Percentiles rank a stretch among this genome's conserved stretches.
Conservation (phyloP, 1,284 basidiomycete species). For the Pisolithus thermaeus region DNA sequence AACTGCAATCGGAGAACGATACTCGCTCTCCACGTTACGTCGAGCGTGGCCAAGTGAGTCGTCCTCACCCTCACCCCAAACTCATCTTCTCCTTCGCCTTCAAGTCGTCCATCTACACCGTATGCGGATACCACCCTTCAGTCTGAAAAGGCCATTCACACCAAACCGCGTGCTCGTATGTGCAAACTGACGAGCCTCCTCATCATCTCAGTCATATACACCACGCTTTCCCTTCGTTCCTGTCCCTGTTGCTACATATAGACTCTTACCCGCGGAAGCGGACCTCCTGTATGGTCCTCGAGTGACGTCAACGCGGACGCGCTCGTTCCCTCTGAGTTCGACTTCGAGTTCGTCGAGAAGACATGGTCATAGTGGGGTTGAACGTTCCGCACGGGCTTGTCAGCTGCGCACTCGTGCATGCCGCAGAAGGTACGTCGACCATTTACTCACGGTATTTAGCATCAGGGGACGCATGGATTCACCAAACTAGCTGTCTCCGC, state of each 20-base stretch:
- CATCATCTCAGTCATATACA: constrained; percentile 49
- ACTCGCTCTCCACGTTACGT: constrained; percentile 15
- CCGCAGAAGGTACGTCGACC: constrained; percentile 50
- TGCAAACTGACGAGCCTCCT: constrained; percentile 44
- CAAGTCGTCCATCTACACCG: constrained; percentile 1
- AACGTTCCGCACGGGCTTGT: constrained; percentile 56
- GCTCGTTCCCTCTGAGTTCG: constrained; percentile 66
- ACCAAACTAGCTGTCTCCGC: constrained; percentile 5
- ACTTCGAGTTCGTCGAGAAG: constrained; percentile 72
- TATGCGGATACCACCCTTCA: too few relatives aligned
- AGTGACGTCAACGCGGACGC: constrained; percentile 40
- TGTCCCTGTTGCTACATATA: constrained; percentile 59
- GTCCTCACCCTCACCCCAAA: constrained; percentile 6
- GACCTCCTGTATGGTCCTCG: constrained; percentile 15
- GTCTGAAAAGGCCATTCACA: too few relatives aligned
- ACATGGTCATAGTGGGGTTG: constrained; percentile 46
- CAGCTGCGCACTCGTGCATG: constrained; percentile 46
- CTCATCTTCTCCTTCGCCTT: constrained; percentile 10
- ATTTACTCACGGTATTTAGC: constrained; percentile 34
- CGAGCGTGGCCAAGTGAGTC: constrained; percentile 37
- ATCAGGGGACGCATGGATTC: constrained; percentile 24
- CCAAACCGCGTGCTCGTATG: constrained; percentile 10
- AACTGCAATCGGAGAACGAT: constrained; percentile 10
- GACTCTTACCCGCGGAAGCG: constrained; percentile 38
- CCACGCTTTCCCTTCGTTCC: constrained; percentile 43